Percentiles rank a stretch among this genome's conserved stretches.
phyloP scores from a whole-genome alignment of 2,329 filamentous ascomycete species.

The Phaeosphaeria sp. region DNA sequence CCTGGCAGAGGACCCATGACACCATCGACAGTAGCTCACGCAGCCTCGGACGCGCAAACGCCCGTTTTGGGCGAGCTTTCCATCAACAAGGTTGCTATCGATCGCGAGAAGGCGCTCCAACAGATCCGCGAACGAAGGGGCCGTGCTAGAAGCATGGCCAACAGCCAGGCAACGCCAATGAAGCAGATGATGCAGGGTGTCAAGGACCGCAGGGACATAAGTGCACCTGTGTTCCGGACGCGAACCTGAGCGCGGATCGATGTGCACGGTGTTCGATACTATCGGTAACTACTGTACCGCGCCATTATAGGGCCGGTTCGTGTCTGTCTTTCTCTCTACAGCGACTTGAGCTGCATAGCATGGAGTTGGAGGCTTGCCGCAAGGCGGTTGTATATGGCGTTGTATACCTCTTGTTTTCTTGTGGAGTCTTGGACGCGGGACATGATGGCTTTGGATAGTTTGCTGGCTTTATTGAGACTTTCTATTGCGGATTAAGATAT shows the following conservation, averaged over 20 bases:
- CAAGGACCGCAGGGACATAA: constrained; percentile 55
- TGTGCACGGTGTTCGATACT: not conserved
- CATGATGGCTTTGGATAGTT: not conserved
- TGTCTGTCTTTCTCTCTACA: constrained; percentile 16
- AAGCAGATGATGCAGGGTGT: constrained; percentile 64
- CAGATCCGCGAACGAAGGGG: constrained; percentile 77
- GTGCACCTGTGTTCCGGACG: constrained; percentile 49
- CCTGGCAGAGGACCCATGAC: constrained; percentile 34
- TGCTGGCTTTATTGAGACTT: not conserved
- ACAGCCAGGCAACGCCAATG: constrained; percentile 67
- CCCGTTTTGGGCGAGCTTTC: constrained; percentile 41
- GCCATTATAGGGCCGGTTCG: constrained; percentile 3
- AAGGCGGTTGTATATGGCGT: constrained; percentile 12
- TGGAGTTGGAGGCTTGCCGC: constrained; percentile 35
- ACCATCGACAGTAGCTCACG: constrained; percentile 46
- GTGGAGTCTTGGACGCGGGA: not conserved
- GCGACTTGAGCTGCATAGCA: constrained; percentile 42
- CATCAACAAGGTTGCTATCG: constrained; percentile 48
- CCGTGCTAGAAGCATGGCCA: constrained; percentile 71
- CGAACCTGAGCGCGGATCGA: constrained; percentile 15
- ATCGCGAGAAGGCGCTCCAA: constrained; percentile 75
- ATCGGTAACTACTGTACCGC: constrained; percentile 6
- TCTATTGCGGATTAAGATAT: not conserved
- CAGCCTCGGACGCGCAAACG: constrained; percentile 35
- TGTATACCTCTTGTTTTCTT: constrained; percentile 5